Evolutionary conservation across 306 rosid species (phyloP), one percentile per base, ranked within the genome.

Genomic region (Cicer bijugum): DNA sequence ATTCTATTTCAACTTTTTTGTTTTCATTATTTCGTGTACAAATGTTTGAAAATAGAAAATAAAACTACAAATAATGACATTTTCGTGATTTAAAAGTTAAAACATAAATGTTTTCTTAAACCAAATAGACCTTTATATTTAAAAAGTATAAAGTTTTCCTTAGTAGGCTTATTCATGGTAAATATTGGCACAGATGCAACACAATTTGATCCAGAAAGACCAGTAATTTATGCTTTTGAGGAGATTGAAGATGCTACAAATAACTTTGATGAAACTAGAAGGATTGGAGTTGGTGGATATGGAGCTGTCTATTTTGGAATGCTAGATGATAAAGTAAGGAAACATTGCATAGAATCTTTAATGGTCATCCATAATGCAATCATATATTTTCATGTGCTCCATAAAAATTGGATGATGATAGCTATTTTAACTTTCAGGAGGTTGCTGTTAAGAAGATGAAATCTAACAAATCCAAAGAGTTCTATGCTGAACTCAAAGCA

Each of bases 381-480:
- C 69, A 59, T 57, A 35, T 17, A 70, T 53, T 72, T 71, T 75
- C 63, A 9, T 46, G 42, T 74, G 44, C 9, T 44, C 37, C 67
- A 45, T 40, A 47, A 17, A 39, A 75, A 3, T n/a, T 71, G 23
- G 66, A 79, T 23, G 53, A 33, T 81, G 61, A 75, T 17, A 44
- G 44, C 6, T 52, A 15, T 28, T 84, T 78, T 82, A 69, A 75
- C 66, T 65, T 82, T 80, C 86, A 93, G 97, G 97, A 89, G 78
- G 88, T 88, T 78, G 97, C 97, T 35, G 77, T 89, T 74, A 93
- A 89, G 89, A 86, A 91, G 83, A 93, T 91, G 97, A 86, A 68
- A 70, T 91, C 96, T 4, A 89, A 67, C 74, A 88, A 85, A 74
- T 85, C 96, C 66, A 88, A 84, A 82, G 98, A 93, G 70, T 93